Percentiles rank a stretch among this genome's conserved stretches.
These are phyloP conservation scores for Globisporangium abappressorium DNA, from an alignment of 352 stramenopile species.

Conservation along the genomic window DNA sequence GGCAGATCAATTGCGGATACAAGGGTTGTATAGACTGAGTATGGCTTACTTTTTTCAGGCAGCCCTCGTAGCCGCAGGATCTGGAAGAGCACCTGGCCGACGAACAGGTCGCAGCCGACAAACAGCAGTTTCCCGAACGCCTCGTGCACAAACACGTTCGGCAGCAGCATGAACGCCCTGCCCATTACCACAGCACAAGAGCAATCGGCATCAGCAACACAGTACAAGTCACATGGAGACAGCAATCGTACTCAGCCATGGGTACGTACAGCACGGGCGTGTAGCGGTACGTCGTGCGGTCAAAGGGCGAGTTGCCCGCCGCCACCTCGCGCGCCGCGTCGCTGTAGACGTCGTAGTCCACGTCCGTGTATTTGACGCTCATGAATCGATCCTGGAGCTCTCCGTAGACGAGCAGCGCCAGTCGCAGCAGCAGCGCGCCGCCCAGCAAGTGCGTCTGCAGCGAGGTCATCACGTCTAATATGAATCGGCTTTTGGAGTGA, in stretches of 20 bases:
- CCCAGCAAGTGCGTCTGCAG: constrained; percentile 37
- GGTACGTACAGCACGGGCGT: constrained; percentile 91
- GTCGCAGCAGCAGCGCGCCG: constrained; percentile 49
- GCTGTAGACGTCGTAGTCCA: constrained; percentile 99
- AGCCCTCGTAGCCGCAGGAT: constrained; percentile 75
- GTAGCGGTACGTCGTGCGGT: constrained; percentile 98
- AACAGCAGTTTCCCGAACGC: constrained; percentile 96
- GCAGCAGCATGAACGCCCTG: constrained; percentile 70
- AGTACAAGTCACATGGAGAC: neutral
- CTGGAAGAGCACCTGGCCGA: constrained; percentile 88
- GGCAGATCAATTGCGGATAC: neutral
- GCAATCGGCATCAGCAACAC: neutral
- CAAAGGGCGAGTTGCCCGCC: constrained; percentile 89
- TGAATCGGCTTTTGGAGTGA: neutral
- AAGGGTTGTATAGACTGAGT: neutral
- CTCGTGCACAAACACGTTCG: constrained; percentile 74
- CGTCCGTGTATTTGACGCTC: constrained; percentile 96
- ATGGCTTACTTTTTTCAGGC: constrained; percentile 36
- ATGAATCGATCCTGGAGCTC: constrained; percentile 74
- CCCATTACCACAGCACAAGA: neutral
- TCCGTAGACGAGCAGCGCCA: constrained; percentile 71
- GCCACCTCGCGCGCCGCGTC: constrained; percentile 93
- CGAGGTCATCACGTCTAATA: constrained; percentile 12
- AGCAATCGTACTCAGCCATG: neutral
- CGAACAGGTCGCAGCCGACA: constrained; percentile 91